A percentile compares a stretch with the other conserved stretches of the same genome.
Evolutionary conservation across 306 rosid species (phyloP).

Genomic region (Quercus bicolor): DNA sequence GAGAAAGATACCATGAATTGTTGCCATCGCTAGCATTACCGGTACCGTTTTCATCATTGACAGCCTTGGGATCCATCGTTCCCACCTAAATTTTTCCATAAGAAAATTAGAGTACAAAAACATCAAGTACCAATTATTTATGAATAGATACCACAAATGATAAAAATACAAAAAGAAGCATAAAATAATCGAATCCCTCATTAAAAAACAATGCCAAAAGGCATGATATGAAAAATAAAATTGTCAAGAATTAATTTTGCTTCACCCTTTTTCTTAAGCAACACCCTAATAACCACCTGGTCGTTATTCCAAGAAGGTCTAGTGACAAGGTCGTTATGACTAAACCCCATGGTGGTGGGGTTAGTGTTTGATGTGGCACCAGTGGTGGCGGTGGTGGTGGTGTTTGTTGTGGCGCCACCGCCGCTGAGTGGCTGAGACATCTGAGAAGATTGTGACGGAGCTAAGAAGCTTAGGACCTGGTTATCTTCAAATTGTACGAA

Average conservation of each 20-base stretch:
- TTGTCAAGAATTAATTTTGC: neutral
- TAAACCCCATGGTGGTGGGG: slow-evolving; percentile 33
- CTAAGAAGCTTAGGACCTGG: slow-evolving; percentile 78
- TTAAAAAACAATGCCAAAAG: neutral
- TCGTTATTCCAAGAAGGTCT: slow-evolving; percentile 67
- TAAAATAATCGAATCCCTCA: neutral
- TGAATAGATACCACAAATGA: neutral
- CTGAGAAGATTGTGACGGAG: slow-evolving; percentile 49
- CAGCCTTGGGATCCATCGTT: slow-evolving; percentile 61
- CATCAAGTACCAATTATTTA: neutral
- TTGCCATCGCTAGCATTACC: slow-evolving; percentile 79
- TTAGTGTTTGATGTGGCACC: slow-evolving; percentile 1
- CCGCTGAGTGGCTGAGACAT: slow-evolving; percentile 25
- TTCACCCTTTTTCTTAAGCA: neutral
- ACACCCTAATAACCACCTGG: slow-evolving; percentile 38
- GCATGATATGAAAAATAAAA: neutral
- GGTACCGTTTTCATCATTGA: slow-evolving; percentile 64
- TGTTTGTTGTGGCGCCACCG: neutral
- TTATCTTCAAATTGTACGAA: slow-evolving; percentile 76
- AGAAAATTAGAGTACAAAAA: slow-evolving; percentile 4
- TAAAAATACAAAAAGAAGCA: slow-evolving; percentile 20
- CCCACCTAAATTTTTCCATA: slow-evolving; percentile 38
- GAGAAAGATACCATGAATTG: slow-evolving; percentile 60
- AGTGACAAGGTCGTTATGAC: slow-evolving; percentile 45
- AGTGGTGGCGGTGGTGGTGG: slow-evolving; percentile 2